Conservation (phyloP, 2,329 filamentous ascomycete genomes). For the Macrophomina phaseolina region DNA sequence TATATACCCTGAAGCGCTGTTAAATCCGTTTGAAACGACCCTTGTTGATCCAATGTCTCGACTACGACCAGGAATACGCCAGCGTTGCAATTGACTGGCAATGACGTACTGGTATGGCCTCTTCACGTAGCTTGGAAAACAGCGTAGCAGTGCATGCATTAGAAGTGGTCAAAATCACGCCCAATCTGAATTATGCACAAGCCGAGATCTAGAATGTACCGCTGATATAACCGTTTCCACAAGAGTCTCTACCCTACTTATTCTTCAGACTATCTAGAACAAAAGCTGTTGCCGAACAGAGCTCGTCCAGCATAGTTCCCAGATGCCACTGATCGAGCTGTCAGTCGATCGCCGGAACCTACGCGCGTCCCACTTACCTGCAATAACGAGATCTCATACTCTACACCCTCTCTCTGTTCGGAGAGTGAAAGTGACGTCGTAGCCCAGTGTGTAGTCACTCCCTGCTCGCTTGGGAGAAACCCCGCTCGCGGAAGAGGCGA, state of each 20-base stretch:
- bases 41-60: background rate
- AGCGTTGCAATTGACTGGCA: background rate
- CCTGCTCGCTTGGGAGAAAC: background rate
- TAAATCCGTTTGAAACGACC: background rate
- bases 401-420: background rate
- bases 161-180: too few species aligned
- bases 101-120: too few species aligned
- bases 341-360: background rate
- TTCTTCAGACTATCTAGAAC: background rate
- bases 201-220: background rate
- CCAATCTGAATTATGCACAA: too few species aligned
- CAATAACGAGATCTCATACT: background rate
- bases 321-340: background rate
- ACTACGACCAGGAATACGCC: background rate
- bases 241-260: background rate
- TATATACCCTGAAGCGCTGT: background rate
- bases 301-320: background rate
- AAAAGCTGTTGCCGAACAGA: background rate
- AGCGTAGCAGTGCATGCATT: too few species aligned
- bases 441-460: background rate
- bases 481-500: too few species aligned
- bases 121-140: too few species aligned
- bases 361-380: background rate
- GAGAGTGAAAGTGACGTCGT: background rate
- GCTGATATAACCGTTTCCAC: background rate